These are phyloP conservation scores for Saturnispora diversa DNA, from an alignment of 805 yeast genomes.

Conservation along the genomic window DNA sequence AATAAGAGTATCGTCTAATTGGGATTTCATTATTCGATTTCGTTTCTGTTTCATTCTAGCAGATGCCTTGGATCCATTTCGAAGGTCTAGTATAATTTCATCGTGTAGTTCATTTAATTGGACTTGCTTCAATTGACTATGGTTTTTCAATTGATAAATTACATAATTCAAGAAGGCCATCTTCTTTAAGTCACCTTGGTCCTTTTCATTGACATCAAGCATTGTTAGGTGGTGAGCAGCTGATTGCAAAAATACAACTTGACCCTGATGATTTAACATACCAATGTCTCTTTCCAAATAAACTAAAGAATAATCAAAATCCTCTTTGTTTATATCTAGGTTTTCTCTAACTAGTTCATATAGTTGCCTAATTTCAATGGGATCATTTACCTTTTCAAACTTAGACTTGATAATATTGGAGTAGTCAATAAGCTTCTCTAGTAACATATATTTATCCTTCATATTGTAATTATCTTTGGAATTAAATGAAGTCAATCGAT, in stretches of 20 bases:
- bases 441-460: slow-evolving; percentile 19
- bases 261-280: background rate
- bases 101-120: slow-evolving; percentile 11
- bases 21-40: slow-evolving; percentile 19
- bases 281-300: slow-evolving; percentile 19
- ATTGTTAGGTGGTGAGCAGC: background rate
- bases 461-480: slow-evolving; percentile 6
- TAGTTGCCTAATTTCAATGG: slow-evolving; percentile 16
- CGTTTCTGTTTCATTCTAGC: slow-evolving; percentile 23
- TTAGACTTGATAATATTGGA: slow-evolving; percentile 7
- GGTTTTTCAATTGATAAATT: slow-evolving; percentile 18
- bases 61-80: slow-evolving; percentile 14
- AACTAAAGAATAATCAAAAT: slow-evolving; percentile 19
- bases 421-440: slow-evolving; percentile 14
- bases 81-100: slow-evolving; percentile 14
- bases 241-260: background rate
- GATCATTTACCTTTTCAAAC: slow-evolving; percentile 7
- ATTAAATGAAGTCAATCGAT: slow-evolving; percentile 12
- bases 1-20: slow-evolving; percentile 16
- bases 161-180: slow-evolving; percentile 26
- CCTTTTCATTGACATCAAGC: slow-evolving; percentile 5
- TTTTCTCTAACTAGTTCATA: slow-evolving; percentile 8
- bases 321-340: slow-evolving; percentile 14
- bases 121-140: slow-evolving; percentile 15
- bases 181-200: slow-evolving; percentile 17